Evolutionary conservation across 257 asterid species (phyloP).

Genomic region (Solanum appendiculatum): DNA sequence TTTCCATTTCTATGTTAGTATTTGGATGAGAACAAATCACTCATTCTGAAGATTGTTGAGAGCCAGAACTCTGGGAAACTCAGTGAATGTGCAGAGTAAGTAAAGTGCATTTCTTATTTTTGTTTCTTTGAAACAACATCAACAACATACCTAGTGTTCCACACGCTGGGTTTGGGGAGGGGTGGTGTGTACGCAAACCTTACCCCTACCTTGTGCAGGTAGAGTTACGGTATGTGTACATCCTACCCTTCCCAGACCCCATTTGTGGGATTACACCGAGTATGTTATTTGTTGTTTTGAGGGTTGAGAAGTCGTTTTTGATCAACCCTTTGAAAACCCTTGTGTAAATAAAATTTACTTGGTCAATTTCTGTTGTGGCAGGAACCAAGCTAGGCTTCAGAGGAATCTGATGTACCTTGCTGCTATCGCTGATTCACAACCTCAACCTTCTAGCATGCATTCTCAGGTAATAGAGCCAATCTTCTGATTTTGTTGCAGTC

Average conservation of each 20-base stretch:
- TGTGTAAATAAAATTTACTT: not conserved
- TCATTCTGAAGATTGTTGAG: constrained; percentile 94
- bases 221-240: not conserved
- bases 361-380: not conserved
- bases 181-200: not conserved
- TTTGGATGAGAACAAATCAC: constrained; percentile 93
- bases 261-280: no score
- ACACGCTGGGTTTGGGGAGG: not conserved
- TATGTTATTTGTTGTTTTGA: no score
- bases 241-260: no score
- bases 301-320: not conserved
- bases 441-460: constrained; percentile 83
- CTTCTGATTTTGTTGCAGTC: not conserved
- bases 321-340: not conserved
- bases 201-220: not conserved
- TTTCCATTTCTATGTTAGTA: constrained; percentile 28
- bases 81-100: constrained; percentile 95
- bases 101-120: not conserved
- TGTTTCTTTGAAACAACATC: not conserved
- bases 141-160: not conserved
- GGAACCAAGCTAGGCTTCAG: constrained; percentile 89
- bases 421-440: constrained; percentile 96
- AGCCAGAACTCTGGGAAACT: constrained; percentile 93
- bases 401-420: constrained; percentile 95
- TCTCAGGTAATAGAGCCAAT: constrained; percentile 54